Percentiles rank a stretch among this genome's conserved stretches.
These are phyloP conservation scores for Cyclotella cryptica DNA, from an alignment of 108 stramenopile genomes.

Conservation along the genomic window DNA sequence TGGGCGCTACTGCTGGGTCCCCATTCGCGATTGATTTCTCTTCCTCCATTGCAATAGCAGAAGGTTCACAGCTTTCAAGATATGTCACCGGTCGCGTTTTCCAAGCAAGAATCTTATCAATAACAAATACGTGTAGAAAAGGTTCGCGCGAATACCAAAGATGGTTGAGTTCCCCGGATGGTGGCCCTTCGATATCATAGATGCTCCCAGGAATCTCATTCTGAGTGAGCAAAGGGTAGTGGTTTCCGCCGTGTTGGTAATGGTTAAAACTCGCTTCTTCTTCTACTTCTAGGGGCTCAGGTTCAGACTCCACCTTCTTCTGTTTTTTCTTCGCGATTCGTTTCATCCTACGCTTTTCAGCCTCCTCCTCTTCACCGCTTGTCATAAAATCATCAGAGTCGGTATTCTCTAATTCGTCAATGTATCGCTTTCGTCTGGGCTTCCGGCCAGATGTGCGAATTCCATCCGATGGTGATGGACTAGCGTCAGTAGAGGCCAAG, in stretches of 20 bases:
- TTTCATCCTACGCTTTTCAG: conserved; percentile 43
- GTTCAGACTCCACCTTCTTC: conserved; percentile 23
- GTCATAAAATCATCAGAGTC: conserved; percentile 69
- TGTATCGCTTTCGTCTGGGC: conserved; percentile 57
- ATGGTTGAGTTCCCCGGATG: conserved; percentile 64
- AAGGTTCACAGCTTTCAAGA: conserved; percentile 53
- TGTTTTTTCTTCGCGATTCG: conserved; percentile 42
- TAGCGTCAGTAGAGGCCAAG: background rate
- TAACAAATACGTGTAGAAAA: conserved; percentile 75
- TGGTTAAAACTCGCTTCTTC: conserved; percentile 14
- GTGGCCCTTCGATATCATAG: conserved; percentile 73
- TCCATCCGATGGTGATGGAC: background rate
- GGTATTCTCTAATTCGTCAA: conserved; percentile 63
- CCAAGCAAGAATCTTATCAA: conserved; percentile 87
- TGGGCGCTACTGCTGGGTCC: background rate
- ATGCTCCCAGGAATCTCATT: conserved; percentile 30
- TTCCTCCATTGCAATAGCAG: conserved; percentile 2
- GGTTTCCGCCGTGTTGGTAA: conserved; percentile 14
- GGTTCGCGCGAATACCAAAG: conserved; percentile 87
- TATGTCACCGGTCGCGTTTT: conserved; percentile 63
- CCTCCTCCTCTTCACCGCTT: conserved; percentile 48
- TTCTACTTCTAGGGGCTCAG: conserved; percentile 9
- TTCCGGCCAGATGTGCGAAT: conserved; percentile 37
- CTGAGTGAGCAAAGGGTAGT: conserved; percentile 25
- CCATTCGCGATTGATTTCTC: conserved; percentile 9